Percentiles rank a stretch among this genome's conserved stretches.
These are phyloP conservation scores for Boletus tylopilopsis DNA, from an alignment of 768 basidiomycete species.

Conservation along the genomic window DNA sequence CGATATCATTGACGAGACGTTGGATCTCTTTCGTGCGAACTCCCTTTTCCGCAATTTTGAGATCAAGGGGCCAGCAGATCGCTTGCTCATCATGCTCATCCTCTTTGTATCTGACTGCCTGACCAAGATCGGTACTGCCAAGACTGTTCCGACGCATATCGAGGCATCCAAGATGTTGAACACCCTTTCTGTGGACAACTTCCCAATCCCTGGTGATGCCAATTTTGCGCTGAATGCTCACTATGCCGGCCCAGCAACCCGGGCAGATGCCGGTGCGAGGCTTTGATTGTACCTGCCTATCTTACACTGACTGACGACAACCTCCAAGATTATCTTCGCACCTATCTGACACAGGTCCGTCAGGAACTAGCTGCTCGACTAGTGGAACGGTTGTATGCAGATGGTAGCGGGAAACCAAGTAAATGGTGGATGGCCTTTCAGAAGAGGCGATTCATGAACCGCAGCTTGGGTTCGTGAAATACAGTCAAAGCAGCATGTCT, in stretches of 20 bases:
- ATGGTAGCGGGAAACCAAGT: constrained; percentile 91
- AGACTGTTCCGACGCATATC: constrained; percentile 66
- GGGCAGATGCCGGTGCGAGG: constrained; percentile 74
- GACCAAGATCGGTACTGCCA: constrained; percentile 75
- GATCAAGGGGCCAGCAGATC: constrained; percentile 97
- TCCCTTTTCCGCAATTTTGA: constrained; percentile 99
- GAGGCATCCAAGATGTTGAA: constrained; percentile 87
- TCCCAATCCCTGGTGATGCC: constrained; percentile 93
- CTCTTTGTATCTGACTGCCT: constrained; percentile 98
- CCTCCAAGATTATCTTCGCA: constrained; percentile 74
- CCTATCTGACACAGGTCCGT: constrained; percentile 88
- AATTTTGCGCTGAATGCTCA: constrained; percentile 91
- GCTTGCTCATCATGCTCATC: constrained; percentile 94
- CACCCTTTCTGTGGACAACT: constrained; percentile 90
- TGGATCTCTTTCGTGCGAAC: constrained; percentile 97
- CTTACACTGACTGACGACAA: constrained; percentile 11
- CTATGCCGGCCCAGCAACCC: constrained; percentile 74
- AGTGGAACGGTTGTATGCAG: constrained; percentile 85
- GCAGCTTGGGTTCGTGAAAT: constrained; percentile 67
- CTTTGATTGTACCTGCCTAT: neutral
- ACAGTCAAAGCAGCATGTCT: neutral
- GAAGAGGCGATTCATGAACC: constrained; percentile 95
- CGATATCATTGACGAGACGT: constrained; percentile 94
- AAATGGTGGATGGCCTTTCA: constrained; percentile 99
- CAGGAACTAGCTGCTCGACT: constrained; percentile 88